Base-by-base conservation (phyloP, 2,329 filamentous ascomycete genomes). In the Hymenoscyphus repandus region DNA sequence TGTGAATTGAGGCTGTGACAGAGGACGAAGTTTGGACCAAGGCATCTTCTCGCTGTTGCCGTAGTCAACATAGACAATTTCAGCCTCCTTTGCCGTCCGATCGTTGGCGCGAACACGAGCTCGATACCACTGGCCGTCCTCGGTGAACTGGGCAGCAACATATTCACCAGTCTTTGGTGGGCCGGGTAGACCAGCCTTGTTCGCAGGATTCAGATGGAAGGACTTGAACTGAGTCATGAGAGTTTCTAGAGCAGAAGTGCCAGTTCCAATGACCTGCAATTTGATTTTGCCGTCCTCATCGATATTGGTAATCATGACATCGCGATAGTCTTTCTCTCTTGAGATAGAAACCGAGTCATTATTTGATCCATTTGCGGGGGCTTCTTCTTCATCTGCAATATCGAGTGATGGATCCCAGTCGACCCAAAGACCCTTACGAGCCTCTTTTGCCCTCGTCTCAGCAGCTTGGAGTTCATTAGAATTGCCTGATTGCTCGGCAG, bases 41-140 rank as follows among this genome's bases (percentile, higher is more conserved):
- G 91, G 81, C 51, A 95, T 77, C 65, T 84, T 86, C 71, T 99
- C 93, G 49, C 82, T 86, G 77, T 99, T 99, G 62, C 93, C 93
- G 70, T 95, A 99, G 74, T 99, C 93, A 56, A 99, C 82, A 71
- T 96, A 99, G 41, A 95, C 74, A 22, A 99, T 86, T 70, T 99
- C 93, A 20, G 90, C 86, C 62, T 88, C 83, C 78, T 93, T 90
- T 64, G 85, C 85, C 7, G 91, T 80, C 55, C 93, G 90, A 72
- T 99, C 93, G 70, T 97, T 96, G 66, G 91, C 84, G 55, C 91
- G 86, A 55, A 99, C 83, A 55, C 85, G 86, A 31, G 88, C 93
- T 55, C 93, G 88, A 74, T 99, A 99, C 92, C 92, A 99, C 61
- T 93, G 83, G 53, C 85, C 82, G 66, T 99, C 93, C 47, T 84